phyloP scores from a whole-genome alignment of 257 asterid genomes.

The Petunia axillaris region DNA sequence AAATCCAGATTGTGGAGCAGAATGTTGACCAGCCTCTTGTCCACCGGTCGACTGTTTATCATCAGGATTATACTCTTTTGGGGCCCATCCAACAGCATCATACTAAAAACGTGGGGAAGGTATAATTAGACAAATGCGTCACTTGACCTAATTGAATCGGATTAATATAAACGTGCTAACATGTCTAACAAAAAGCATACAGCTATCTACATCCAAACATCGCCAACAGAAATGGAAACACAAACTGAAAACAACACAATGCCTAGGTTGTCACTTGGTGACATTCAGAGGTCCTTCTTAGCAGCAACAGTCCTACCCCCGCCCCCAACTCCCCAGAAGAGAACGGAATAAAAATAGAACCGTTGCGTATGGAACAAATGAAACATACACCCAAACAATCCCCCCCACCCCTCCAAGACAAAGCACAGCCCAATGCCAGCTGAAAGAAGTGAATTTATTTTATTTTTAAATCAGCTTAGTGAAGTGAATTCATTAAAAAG shows the following conservation, averaged over 20 bases:
- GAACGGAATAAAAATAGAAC: not conserved
- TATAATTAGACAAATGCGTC: conserved; percentile 24
- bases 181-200: not conserved
- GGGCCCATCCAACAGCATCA: conserved; percentile 98
- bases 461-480: too few species aligned
- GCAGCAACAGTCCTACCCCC: conserved; percentile 8
- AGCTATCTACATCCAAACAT: not conserved
- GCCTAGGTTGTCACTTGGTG: not conserved
- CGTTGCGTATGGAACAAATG: not conserved
- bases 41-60: conserved; percentile 62
- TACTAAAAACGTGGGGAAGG: conserved; percentile 54
- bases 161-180: not conserved
- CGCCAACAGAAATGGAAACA: not conserved
- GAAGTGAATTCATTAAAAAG: not conserved
- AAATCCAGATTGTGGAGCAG: conserved; percentile 89
- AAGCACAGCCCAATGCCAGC: not conserved
- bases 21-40: conserved; percentile 59
- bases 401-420: not conserved
- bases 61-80: conserved; percentile 93
- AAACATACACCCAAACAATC: not conserved
- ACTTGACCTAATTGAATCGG: not conserved
- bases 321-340: not conserved
- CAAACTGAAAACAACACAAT: not conserved
- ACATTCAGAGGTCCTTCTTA: not conserved
- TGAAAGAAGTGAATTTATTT: not conserved